Percentiles rank a stretch among this genome's conserved stretches.
Conservation (phyloP, 2,329 filamentous ascomycete genomes). For the Aspergillus pseudotamarii region DNA sequence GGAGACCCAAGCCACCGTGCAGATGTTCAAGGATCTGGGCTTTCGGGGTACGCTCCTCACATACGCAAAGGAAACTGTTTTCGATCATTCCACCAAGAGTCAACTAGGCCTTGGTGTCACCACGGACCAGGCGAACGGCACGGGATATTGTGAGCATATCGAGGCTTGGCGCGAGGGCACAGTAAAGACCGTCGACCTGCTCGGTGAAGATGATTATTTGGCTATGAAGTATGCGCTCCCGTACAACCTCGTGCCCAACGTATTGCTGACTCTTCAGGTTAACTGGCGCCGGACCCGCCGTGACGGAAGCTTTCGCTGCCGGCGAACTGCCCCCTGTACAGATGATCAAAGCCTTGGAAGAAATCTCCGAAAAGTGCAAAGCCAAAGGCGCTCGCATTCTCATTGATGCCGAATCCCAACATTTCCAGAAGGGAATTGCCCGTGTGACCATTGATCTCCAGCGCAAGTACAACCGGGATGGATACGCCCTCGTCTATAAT, state of each 20-base stretch:
- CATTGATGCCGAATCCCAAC: constrained; percentile 83
- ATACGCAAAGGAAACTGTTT: constrained; percentile 80
- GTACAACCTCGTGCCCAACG: not conserved
- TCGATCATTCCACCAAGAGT: constrained; percentile 43
- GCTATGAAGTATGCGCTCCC: constrained; percentile 56
- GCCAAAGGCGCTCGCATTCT: constrained; percentile 72
- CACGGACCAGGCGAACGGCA: not conserved
- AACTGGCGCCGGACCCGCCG: constrained; percentile 74
- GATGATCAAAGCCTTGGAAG: constrained; percentile 70
- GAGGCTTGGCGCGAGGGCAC: constrained; percentile 73
- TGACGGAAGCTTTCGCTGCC: constrained; percentile 68
- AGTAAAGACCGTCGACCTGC: constrained; percentile 65
- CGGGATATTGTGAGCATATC: constrained; percentile 29
- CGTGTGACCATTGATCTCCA: constrained; percentile 78
- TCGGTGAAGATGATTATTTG: constrained; percentile 60
- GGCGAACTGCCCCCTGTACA: constrained; percentile 64
- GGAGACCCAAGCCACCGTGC: constrained; percentile 68
- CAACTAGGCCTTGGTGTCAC: constrained; percentile 21
- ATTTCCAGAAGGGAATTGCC: constrained; percentile 77
- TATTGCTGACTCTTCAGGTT: constrained; percentile 48
- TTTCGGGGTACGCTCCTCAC: constrained; percentile 82
- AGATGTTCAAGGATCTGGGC: constrained; percentile 70
- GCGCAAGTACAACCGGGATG: constrained; percentile 71
- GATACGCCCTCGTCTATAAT: constrained; percentile 72
- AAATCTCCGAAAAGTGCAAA: constrained; percentile 62